Evolutionary conservation across 208 protist genomes (phyloP).

Genomic region (Wallacemonas sp.): DNA sequence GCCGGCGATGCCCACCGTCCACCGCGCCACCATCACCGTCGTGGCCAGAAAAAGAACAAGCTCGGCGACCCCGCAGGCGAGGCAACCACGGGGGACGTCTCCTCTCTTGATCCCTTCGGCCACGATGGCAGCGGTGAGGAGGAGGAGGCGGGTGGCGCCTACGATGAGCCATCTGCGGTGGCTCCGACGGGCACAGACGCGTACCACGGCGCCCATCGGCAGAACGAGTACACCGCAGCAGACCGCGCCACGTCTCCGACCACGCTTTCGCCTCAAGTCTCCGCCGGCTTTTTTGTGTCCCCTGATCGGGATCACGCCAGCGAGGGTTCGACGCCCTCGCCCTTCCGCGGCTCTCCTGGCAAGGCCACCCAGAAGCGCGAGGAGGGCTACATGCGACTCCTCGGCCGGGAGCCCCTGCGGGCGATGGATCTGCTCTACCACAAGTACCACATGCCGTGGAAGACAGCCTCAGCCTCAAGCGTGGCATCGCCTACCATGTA

Average conservation of each 20-base stretch:
- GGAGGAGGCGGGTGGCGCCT: too few species aligned
- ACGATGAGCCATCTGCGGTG: not conserved
- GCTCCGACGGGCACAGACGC: not conserved
- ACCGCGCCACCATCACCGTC: not conserved
- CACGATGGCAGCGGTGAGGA: too few species aligned
- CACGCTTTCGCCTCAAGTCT: constrained; percentile 2
- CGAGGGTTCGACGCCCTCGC: constrained; percentile 25
- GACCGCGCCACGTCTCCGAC: constrained; percentile 1
- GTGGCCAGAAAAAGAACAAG: not conserved
- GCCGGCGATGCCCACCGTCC: not conserved
- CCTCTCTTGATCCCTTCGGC: too few species aligned
- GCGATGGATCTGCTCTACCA: constrained; percentile 54
- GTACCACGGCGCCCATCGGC: too few species aligned
- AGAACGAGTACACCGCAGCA: not conserved
- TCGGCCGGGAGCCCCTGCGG: constrained; percentile 43
- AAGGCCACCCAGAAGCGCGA: constrained; percentile 20
- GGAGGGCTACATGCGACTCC: constrained; percentile 43
- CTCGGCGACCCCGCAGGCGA: not conserved
- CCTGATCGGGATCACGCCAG: constrained; percentile 6
- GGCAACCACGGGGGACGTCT: too few species aligned
- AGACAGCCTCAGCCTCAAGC: not conserved
- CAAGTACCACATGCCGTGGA: constrained; percentile 35
- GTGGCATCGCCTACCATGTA: constrained; percentile 4
- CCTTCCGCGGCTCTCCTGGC: constrained; percentile 24
- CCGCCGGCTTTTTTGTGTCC: constrained; percentile 14